These are phyloP conservation scores for Pyrenophora teres DNA, from an alignment of 2,329 filamentous ascomycete species.

Conservation along the genomic window DNA sequence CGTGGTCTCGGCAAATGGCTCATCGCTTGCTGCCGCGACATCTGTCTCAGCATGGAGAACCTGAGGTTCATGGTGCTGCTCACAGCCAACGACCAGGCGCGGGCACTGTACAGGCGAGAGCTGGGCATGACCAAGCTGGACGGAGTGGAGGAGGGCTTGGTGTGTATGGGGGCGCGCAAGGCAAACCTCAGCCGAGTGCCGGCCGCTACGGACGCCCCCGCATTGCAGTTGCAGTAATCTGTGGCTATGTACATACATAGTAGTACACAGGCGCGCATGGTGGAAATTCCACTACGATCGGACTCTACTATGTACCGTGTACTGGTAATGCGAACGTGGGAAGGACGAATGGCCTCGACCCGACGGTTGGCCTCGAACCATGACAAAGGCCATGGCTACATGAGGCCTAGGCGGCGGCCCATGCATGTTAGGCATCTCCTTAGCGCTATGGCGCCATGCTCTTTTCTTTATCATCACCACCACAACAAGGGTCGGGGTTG, in stretches of 20 bases:
- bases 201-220: conserved; percentile 4
- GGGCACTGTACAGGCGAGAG: conserved; percentile 33
- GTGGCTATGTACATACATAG: conserved; percentile 2
- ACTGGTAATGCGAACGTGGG: conserved; percentile 22
- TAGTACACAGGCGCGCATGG: conserved; percentile 15
- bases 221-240: conserved; percentile 11
- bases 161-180: conserved; percentile 34
- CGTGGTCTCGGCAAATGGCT: conserved; percentile 69
- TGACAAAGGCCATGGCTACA: conserved; percentile 23
- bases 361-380: conserved; percentile 14
- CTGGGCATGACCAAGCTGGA: conserved; percentile 36
- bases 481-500: conserved; percentile 6
- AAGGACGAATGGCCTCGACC: conserved; percentile 21
- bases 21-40: conserved; percentile 63
- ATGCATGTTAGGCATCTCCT: conserved; percentile 7
- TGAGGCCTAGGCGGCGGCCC: conserved; percentile 22
- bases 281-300: conserved; percentile 30
- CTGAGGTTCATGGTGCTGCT: conserved; percentile 54
- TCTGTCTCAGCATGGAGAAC: conserved; percentile 61
- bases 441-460: conserved; percentile 14
- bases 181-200: conserved; percentile 22
- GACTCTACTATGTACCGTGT: conserved; percentile 10
- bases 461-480: conserved; percentile 14
- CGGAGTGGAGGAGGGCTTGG: conserved; percentile 23
- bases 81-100: conserved; percentile 31